Evolutionary conservation across 306 rosid species (phyloP).

Genomic region (Citrullus amarus): DNA sequence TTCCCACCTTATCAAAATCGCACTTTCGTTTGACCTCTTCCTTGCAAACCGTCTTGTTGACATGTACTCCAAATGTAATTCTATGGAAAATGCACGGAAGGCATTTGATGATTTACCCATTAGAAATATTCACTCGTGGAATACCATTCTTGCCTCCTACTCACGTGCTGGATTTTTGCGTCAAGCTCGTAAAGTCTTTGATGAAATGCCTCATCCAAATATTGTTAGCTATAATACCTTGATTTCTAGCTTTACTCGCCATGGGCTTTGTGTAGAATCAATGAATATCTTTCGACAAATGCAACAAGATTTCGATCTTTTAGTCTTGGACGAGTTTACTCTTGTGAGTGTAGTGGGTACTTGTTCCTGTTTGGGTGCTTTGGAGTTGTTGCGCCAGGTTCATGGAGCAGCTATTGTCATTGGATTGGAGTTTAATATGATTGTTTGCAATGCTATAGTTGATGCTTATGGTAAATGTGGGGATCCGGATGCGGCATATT

Average conservation of each 20-base stretch:
- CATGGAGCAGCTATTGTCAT: constrained; percentile 38
- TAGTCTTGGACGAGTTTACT: constrained; percentile 36
- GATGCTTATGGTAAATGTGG: constrained; percentile 60
- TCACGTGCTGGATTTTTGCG: constrained; percentile 18
- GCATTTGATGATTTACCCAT: constrained; percentile 36
- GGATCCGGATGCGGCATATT: constrained; percentile 18
- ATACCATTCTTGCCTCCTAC: constrained; percentile 28
- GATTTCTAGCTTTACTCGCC: constrained; percentile 27
- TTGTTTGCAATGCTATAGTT: constrained; percentile 36
- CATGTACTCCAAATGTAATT: constrained; percentile 38
- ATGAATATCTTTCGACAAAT: constrained; percentile 18
- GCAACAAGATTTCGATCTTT: constrained; percentile 19
- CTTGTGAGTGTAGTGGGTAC: constrained; percentile 38
- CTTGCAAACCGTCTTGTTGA: constrained; percentile 38
- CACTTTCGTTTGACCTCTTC: constrained; percentile 28
- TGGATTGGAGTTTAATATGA: constrained; percentile 29
- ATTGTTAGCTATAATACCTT: constrained; percentile 44
- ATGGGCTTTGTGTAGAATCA: constrained; percentile 25
- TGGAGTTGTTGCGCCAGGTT: constrained; percentile 33
- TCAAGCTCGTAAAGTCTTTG: constrained; percentile 25
- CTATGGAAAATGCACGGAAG: constrained; percentile 22
- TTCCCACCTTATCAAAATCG: constrained; percentile 39
- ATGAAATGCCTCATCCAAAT: constrained; percentile 34
- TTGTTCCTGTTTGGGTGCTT: constrained; percentile 32
- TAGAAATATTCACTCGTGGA: constrained; percentile 46